These are phyloP conservation scores for Fusarium sp. DNA, from an alignment of 2,329 filamentous ascomycete species.

Conservation along the genomic window DNA sequence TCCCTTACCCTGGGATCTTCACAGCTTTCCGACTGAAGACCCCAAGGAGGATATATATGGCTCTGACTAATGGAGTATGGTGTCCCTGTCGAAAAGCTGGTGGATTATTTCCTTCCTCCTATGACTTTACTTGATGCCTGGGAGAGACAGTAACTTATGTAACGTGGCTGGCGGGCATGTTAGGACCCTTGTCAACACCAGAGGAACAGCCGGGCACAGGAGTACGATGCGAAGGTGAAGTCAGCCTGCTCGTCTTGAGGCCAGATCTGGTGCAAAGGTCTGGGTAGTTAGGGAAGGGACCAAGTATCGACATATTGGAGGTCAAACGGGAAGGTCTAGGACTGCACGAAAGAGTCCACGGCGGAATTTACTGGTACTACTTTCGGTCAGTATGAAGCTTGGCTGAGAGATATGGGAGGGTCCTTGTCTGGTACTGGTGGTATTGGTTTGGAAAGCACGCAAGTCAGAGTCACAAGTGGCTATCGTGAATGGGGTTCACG, in stretches of 20 bases:
- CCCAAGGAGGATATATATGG: too few relatives aligned
- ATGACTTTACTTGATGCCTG: background rate
- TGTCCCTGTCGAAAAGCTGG: background rate
- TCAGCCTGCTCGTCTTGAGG: background rate
- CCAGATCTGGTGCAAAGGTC: too few relatives aligned
- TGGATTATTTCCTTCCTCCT: fast-evolving
- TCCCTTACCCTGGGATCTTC: fast-evolving
- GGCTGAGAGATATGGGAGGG: too few relatives aligned
- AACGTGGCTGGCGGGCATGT: too few relatives aligned
- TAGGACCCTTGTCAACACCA: too few relatives aligned
- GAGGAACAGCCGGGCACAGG: background rate
- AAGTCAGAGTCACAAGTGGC: background rate
- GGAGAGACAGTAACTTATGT: fast-evolving
- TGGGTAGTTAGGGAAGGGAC: fast-evolving
- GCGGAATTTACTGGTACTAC: fast-evolving
- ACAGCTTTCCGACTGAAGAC: fast-evolving
- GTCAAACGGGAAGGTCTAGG: fast-evolving
- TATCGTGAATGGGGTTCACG: background rate
- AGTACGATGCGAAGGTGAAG: background rate
- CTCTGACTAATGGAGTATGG: too few relatives aligned
- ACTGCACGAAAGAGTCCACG: too few relatives aligned
- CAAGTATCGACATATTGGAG: too few relatives aligned
- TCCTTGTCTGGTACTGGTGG: too few relatives aligned
- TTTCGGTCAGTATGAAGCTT: background rate
- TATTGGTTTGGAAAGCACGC: fast-evolving